phyloP scores from a whole-genome alignment of 1,284 basidiomycete genomes.

The Cryptococcus sp. region DNA sequence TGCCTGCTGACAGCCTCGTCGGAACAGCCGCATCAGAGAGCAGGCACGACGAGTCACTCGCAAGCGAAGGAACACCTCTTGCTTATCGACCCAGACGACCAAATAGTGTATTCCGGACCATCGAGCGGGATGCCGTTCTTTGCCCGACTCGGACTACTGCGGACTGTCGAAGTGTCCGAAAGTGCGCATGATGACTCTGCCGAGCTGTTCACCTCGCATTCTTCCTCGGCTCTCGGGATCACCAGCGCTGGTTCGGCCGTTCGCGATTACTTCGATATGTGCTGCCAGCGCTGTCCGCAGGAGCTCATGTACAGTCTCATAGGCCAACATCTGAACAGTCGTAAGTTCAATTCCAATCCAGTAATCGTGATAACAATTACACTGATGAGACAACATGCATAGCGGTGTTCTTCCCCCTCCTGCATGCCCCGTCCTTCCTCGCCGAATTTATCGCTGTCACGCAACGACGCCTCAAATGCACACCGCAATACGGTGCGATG shows the following conservation, averaged over 20 bases:
- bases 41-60: neutral
- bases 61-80: conserved; percentile 13
- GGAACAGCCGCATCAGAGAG: neutral
- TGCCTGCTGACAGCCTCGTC: too few relatives aligned
- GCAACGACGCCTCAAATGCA: conserved; percentile 15
- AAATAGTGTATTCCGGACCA: conserved; percentile 18
- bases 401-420: conserved; percentile 21
- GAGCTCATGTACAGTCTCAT: conserved; percentile 16
- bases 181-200: conserved; percentile 1
- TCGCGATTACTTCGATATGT: conserved; percentile 18
- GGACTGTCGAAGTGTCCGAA: conserved; percentile 16
- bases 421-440: conserved; percentile 17
- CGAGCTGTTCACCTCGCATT: conserved; percentile 12
- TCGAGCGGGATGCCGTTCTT: conserved; percentile 19
- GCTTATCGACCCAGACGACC: conserved; percentile 17
- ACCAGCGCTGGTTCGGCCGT: conserved; percentile 3
- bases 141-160: conserved; percentile 13
- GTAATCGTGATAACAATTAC: neutral
- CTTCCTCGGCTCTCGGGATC: conserved; percentile 11
- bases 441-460: conserved; percentile 18
- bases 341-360: conserved; percentile 3
- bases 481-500: conserved; percentile 17
- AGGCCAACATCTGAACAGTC: conserved; percentile 12
- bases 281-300: conserved; percentile 12
- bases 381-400: too few relatives aligned